Conservation (phyloP, 2,329 filamentous ascomycete genomes). For the Exophiala sp. region DNA sequence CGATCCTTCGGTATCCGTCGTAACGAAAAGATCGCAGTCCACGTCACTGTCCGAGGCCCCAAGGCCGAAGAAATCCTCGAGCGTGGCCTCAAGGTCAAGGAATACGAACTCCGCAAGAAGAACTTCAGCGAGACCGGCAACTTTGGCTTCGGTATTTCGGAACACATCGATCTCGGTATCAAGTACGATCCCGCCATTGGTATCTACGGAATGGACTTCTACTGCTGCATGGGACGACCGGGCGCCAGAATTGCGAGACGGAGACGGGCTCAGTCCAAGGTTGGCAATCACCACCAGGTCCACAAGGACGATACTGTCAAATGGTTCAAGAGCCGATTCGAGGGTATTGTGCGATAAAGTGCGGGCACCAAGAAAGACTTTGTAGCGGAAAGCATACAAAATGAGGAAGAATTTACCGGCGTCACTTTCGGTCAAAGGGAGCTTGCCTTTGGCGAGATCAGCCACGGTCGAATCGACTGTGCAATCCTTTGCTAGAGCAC, state of each 20-base stretch:
- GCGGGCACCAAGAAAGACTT: neutral
- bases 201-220: conserved; percentile 99
- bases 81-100: conserved; percentile 99
- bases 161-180: conserved; percentile 99
- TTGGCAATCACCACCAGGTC: conserved; percentile 90
- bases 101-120: conserved; percentile 98
- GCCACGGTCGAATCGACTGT: too few relatives aligned
- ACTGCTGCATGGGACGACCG: conserved; percentile 99
- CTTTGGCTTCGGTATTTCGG: conserved; percentile 99
- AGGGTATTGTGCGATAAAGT: conserved; percentile 94
- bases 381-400: neutral
- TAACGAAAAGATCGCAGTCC: conserved; percentile 99
- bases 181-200: conserved; percentile 98
- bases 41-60: conserved; percentile 98
- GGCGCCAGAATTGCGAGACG: conserved; percentile 97
- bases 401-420: neutral
- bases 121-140: conserved; percentile 99
- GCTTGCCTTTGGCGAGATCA: too few relatives aligned
- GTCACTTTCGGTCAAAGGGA: neutral
- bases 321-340: conserved; percentile 96
- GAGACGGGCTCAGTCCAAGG: conserved; percentile 79
- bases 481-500: too few relatives aligned
- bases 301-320: conserved; percentile 92
- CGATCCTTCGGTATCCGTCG: conserved; percentile 99
- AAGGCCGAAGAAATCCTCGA: conserved; percentile 99